Evolutionary conservation across 805 yeast species (phyloP).

Genomic region (Phaffomyces antillensis): DNA sequence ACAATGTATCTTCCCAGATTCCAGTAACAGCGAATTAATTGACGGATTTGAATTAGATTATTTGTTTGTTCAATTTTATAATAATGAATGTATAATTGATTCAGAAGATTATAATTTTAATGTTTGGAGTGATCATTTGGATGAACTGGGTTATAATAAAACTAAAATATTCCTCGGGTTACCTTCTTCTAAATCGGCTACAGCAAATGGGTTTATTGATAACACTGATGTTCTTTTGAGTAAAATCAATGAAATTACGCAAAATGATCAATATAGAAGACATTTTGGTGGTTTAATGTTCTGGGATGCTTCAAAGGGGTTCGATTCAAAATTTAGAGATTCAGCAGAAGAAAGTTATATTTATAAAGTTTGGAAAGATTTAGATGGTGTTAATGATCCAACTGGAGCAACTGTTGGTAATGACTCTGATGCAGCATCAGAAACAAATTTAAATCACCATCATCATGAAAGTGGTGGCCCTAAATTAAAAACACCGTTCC

Average conservation of each 20-base stretch:
- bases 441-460: background rate
- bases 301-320: conserved; percentile 87
- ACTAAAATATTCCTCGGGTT: conserved; percentile 56
- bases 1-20: conserved; percentile 71
- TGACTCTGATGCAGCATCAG: background rate
- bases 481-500: background rate
- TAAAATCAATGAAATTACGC: conserved; percentile 20
- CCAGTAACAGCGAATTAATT: conserved; percentile 39
- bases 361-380: conserved; percentile 16
- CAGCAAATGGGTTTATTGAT: conserved; percentile 49
- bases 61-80: conserved; percentile 71
- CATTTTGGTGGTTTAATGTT: conserved; percentile 80
- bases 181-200: conserved; percentile 46
- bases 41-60: conserved; percentile 52
- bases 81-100: conserved; percentile 48
- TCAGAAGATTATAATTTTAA: conserved; percentile 40
- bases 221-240: conserved; percentile 28
- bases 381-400: conserved; percentile 9
- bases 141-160: conserved; percentile 28
- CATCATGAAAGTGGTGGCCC: background rate
- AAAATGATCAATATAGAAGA: conserved; percentile 1
- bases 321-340: conserved; percentile 30
- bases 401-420: conserved; percentile 10
- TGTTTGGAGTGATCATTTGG: conserved; percentile 34
- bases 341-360: conserved; percentile 23